Evolutionary conservation across 495 filamentous ascomycete genomes (phyloP), one percentile per base, ranked within the genome.

Genomic region (Lepraria neglecta): DNA sequence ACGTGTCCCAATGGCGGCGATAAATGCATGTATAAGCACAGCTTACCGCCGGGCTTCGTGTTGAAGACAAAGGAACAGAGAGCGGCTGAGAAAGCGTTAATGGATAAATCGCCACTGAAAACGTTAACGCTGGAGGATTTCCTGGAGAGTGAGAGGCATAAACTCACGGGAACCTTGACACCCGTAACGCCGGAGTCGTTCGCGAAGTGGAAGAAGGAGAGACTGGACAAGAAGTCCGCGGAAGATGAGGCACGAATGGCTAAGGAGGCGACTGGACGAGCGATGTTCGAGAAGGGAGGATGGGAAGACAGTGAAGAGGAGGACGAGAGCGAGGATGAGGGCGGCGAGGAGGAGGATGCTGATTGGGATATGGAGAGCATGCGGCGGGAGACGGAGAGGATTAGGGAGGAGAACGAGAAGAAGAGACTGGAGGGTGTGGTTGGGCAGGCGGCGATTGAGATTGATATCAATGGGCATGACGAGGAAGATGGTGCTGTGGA

Each of bases 11-110:
- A 97, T 73, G 92, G 90, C 62, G 95, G 90, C 56, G 86, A 99
- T 74, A 88, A 95, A 75, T 99, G 94, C 87, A 97, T 91, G 87
- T 99, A 99, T 70, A 90, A 87, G 74, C 94, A 99, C 73, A 90
- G 87, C 63, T 82, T 99, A 69, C 94, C 94, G 63, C 85, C 92
- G 69, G 94, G 94, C 43, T 99, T 97, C 78, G 81, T 97, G 30
- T 81, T 99, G 62, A 97, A 97, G 79, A 99, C 94, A 21, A 96
- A 92, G 75, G 95, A 97, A 72, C 94, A 99, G 74, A 84, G 90
- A 64, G 90, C 90, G 6, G 90, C 91, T 6, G 94, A 99, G 77
- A 97, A 97, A 76, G 94, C 94, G n/a, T 71, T 96, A 59, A 81
- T 95, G 83, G 95, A 97, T 73, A 97, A 97, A 75, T 94, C 89